Evolutionary conservation across 768 basidiomycete genomes (phyloP), one percentile per base, ranked within the genome.

Genomic region (Suillus spraguei): DNA sequence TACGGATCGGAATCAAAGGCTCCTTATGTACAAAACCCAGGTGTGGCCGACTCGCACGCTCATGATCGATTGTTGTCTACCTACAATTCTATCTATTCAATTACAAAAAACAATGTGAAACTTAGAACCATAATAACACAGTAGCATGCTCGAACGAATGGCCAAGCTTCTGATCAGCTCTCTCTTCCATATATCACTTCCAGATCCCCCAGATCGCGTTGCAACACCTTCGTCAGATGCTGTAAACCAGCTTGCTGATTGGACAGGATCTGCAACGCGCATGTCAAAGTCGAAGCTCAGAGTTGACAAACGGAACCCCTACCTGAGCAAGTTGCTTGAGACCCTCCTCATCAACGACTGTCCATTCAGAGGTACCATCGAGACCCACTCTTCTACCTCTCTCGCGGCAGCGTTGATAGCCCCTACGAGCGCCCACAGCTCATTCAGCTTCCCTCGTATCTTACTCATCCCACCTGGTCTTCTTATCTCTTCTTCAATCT

Each of bases 261-360:
- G 8, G 80, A 77, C 42, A 95, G 75, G 65, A 94, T 91, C 89
- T 92, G 68, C 9, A 59, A 49, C 28, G 59, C 9, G 44, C 32
- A 66, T 20, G 56, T 68, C 58, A 63, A 52, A 53, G 17, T 41
- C 32, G 33, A 44, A n/a, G 58, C 35, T 6, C 41, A 50, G 68
- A 47, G 65, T 53, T 41, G 10, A 41, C 22, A 32, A 28, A 58
- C 20, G 35, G 64, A 64, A 59, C 54, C 71, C 80, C 20, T 63
- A 91, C 91, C 83, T 90, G 87, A 4, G 87, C 80, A 61, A 95
- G 87, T 72, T 91, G 87, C 54, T 85, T 80, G 61, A 95, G 76
- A 1, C 93, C 93, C 2, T 93, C 91, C 69, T 92, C 91, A 71
- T 95, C 94, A 3, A 91, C 90, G n/a, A 94, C 91, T 0, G 87